phyloP scores from a whole-genome alignment of 1,284 basidiomycete genomes.

The Moesziomyces sp. region DNA sequence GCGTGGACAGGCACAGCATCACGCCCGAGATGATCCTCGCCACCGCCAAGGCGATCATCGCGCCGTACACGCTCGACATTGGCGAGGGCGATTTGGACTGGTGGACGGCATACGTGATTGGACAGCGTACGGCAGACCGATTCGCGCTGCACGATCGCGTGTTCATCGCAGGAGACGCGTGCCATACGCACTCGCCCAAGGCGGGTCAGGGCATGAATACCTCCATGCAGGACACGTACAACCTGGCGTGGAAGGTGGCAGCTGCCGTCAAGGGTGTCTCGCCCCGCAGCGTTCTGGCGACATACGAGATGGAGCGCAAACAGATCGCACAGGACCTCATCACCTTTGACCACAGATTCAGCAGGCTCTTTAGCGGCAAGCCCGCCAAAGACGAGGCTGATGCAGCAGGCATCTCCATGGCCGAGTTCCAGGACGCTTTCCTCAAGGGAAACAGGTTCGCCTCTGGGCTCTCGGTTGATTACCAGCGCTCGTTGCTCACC shows the following conservation, averaged over 20 bases:
- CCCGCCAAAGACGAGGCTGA: constrained; percentile 73
- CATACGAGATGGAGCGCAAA: constrained; percentile 74
- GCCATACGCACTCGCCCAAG: constrained; percentile 84
- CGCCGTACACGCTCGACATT: constrained; percentile 76
- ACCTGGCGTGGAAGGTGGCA: constrained; percentile 73
- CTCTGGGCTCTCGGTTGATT: constrained; percentile 30
- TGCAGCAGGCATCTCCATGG: constrained; percentile 76
- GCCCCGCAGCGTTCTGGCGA: constrained; percentile 75
- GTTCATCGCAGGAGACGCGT: constrained; percentile 46
- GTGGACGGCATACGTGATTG: constrained; percentile 72
- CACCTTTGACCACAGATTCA: constrained; percentile 80
- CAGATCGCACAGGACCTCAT: constrained; percentile 75
- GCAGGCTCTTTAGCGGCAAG: constrained; percentile 80
- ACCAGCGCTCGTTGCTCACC: constrained; percentile 28
- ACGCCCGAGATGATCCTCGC: constrained; percentile 75
- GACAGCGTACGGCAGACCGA: constrained; percentile 30
- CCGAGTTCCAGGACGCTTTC: constrained; percentile 73
- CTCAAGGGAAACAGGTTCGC: constrained; percentile 30
- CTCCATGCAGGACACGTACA: constrained; percentile 78
- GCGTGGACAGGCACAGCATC: constrained; percentile 75
- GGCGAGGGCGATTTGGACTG: constrained; percentile 74
- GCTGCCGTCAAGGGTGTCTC: constrained; percentile 80
- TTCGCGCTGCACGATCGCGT: constrained; percentile 36
- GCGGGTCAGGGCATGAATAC: constrained; percentile 79
- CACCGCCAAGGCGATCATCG: constrained; percentile 75